Evolutionary conservation across 2,329 filamentous ascomycete species (phyloP), one percentile per base, ranked within the genome.

Genomic region (Aspergillus fischeri): DNA sequence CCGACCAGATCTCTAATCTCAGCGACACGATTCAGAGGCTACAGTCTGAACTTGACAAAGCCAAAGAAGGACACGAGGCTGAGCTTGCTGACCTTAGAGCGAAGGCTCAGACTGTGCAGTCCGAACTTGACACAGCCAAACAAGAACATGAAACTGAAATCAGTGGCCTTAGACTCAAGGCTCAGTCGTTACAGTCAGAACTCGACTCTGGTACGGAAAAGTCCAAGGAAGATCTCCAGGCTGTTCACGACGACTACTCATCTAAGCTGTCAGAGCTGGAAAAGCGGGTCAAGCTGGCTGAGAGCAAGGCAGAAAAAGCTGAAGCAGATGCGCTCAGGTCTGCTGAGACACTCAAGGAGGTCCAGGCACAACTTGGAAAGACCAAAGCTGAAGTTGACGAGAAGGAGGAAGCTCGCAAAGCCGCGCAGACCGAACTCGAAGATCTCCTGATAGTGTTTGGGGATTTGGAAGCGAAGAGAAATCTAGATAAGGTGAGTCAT

Each of bases 391-490:
- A 73, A 45, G 65, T 60, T 8, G 67, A 67, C 62, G 75, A 82
- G 61, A 86, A 83, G 60, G 84, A 86, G 63, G 81, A 85, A 58
- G 85, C 88, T 57, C 85, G 83, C 55, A 80, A 85, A 59, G 76
- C 82, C 1, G 81, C 82, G 4, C 90, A 93, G 69, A 81, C 83
- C 2, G 90, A 94, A 72, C 78, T 93, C 49, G 90, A 94, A 64
- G 90, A 94, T 71, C 79, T 93, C 54, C 77, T 94, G 38, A 89
- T 93, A 77, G 87, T 94, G 4, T 91, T 92, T 73, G 86, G 85
- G 14, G 90, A 94, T 68, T 70, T 92, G 20, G 90, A 94, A 73
- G 88, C 91, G 54, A 93, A 92, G 75, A 80, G 86, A 51, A 81
- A 82, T 45, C 85, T 84, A 65, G 91, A 93, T 69, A 93, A 90